phyloP scores from a whole-genome alignment of 306 rosid species.

The Cucumis melo region DNA sequence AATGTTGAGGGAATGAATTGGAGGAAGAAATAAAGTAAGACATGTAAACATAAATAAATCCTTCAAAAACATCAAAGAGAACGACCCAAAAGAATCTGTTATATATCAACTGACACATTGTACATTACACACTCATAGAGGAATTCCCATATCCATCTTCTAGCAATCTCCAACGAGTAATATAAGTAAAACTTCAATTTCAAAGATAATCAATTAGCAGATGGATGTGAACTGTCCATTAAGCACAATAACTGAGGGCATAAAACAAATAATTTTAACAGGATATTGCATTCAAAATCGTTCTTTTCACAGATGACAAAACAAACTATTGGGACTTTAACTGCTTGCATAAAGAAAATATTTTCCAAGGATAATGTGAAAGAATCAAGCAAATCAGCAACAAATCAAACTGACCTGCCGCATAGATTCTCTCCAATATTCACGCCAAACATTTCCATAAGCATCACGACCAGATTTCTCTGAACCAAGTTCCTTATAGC shows the following conservation, averaged over 20 bases:
- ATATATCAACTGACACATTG: background rate
- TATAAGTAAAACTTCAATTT: background rate
- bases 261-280: background rate
- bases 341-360: background rate
- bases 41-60: background rate
- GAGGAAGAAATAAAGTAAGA: background rate
- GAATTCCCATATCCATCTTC: background rate
- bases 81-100: background rate
- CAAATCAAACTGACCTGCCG: constrained; percentile 40
- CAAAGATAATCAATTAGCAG: background rate
- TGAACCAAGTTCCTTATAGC: constrained; percentile 93
- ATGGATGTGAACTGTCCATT: background rate
- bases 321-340: background rate
- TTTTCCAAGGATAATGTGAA: background rate
- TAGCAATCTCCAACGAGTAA: background rate
- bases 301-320: background rate
- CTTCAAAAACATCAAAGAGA: background rate
- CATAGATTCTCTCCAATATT: constrained; percentile 87
- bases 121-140: background rate
- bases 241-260: background rate
- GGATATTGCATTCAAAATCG: background rate
- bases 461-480: constrained; percentile 95
- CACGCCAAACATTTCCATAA: constrained; percentile 79
- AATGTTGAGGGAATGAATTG: background rate
- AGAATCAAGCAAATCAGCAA: background rate